Evolutionary conservation across 2,329 filamentous ascomycete genomes (phyloP).

Genomic region (Zasmidium angulare): DNA sequence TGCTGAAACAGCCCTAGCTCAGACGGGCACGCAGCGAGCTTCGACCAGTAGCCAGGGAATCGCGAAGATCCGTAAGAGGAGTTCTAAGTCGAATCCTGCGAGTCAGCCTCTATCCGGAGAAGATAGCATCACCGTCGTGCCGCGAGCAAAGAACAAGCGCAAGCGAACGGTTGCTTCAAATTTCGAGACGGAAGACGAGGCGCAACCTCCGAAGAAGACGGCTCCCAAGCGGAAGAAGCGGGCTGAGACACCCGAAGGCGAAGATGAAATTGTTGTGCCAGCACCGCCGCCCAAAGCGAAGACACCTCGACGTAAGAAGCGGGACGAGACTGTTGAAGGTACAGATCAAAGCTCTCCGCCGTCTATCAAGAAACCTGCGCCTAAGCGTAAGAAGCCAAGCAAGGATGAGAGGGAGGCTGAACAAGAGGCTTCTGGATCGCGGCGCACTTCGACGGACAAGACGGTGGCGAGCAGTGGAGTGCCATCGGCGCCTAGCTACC

Average conservation of each 20-base stretch:
- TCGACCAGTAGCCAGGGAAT: too few relatives aligned
- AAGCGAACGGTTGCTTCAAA: not conserved
- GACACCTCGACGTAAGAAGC: too few relatives aligned
- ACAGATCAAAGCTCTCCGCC: too few relatives aligned
- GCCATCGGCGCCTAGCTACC: too few relatives aligned
- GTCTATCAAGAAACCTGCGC: too few relatives aligned
- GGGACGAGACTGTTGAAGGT: too few relatives aligned
- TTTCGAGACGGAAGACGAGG: not conserved
- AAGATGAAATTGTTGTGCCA: not conserved
- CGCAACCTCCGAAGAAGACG: not conserved
- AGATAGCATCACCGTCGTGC: not conserved
- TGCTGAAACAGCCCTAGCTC: too few relatives aligned
- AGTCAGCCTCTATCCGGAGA: not conserved
- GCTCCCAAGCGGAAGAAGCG: not conserved
- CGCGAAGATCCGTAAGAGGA: not conserved
- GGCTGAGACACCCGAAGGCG: not conserved
- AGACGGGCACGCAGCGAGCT: too few relatives aligned
- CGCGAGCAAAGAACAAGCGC: not conserved
- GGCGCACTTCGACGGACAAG: not conserved
- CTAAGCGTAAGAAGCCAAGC: too few relatives aligned
- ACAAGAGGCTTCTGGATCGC: too few relatives aligned
- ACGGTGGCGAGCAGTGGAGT: too few relatives aligned
- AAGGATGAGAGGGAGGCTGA: not conserved
- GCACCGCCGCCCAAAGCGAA: not conserved
- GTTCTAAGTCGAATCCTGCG: not conserved